These are phyloP conservation scores for Neurospora pannonica DNA, from an alignment of 495 filamentous ascomycete genomes.

Conservation along the genomic window DNA sequence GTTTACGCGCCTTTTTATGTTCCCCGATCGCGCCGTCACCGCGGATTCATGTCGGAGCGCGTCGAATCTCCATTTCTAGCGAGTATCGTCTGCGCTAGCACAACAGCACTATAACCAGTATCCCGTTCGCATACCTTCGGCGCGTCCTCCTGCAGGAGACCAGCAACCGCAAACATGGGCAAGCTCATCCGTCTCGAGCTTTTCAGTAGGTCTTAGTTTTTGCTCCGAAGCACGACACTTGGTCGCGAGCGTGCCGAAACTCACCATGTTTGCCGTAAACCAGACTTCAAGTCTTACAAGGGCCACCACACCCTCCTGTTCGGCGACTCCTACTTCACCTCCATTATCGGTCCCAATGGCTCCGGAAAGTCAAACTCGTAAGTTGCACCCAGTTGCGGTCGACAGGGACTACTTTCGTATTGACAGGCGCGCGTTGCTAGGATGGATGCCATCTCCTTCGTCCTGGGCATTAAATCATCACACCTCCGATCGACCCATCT, in stretches of 20 bases:
- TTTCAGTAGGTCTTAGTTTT: conserved; percentile 54
- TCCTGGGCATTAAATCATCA: conserved; percentile 95
- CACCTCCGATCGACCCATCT: conserved; percentile 93
- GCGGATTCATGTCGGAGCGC: conserved; percentile 3
- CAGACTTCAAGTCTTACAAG: conserved; percentile 99
- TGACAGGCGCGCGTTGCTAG: conserved; percentile 32
- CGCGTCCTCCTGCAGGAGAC: conserved; percentile 8
- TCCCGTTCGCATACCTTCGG: neutral
- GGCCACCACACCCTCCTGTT: conserved; percentile 88
- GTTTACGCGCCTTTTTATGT: conserved; percentile 10
- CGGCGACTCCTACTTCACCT: conserved; percentile 97
- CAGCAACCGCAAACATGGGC: conserved; percentile 40
- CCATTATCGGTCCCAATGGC: conserved; percentile 98
- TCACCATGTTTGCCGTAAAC: conserved; percentile 5
- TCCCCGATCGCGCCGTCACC: conserved; percentile 3
- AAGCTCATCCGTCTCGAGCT: conserved; percentile 93
- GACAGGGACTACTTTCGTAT: neutral
- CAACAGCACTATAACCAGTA: neutral
- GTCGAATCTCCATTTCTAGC: conserved; percentile 3
- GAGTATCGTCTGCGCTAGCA: neutral
- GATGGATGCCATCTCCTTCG: conserved; percentile 99
- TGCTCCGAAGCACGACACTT: conserved; percentile 1
- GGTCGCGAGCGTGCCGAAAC: neutral
- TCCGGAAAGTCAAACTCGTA: conserved; percentile 99
- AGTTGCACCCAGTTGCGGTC: conserved; percentile 23